Percentiles rank a stretch among this genome's conserved stretches.
Conservation (phyloP, 805 yeast genomes). For the Yarrowia sp. region DNA sequence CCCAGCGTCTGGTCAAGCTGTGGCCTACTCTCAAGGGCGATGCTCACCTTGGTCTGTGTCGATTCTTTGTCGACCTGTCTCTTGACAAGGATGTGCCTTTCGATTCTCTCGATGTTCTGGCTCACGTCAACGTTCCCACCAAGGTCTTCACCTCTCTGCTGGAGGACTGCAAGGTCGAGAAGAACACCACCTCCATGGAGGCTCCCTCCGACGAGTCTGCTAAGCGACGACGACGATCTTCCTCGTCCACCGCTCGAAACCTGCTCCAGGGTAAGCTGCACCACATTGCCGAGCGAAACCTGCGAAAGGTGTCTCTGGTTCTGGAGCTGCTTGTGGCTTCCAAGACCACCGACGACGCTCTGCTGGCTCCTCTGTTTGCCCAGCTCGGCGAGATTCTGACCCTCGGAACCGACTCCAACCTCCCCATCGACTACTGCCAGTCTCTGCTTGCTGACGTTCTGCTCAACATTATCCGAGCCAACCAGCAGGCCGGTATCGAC, state of each 20-base stretch:
- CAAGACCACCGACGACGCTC: constrained; percentile 34
- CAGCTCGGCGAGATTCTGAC: constrained; percentile 47
- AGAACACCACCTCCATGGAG: constrained; percentile 39
- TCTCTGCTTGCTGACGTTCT: constrained; percentile 87
- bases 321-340: constrained; percentile 71
- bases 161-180: constrained; percentile 56
- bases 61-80: constrained; percentile 58
- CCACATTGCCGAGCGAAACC: constrained; percentile 70
- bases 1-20: constrained; percentile 51
- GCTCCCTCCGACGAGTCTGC: constrained; percentile 47
- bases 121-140: constrained; percentile 56
- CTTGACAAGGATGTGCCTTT: constrained; percentile 42
- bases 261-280: constrained; percentile 57
- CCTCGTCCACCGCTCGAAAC: constrained; percentile 64
- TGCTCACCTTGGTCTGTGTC: constrained; percentile 55
- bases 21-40: constrained; percentile 60
- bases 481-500: constrained; percentile 45
- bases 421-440: constrained; percentile 88
- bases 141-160: constrained; percentile 60
- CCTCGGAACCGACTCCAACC: constrained; percentile 83
- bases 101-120: constrained; percentile 50
- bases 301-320: constrained; percentile 72
- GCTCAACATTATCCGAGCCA: constrained; percentile 56
- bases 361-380: constrained; percentile 40
- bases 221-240: constrained; percentile 66